phyloP scores from a whole-genome alignment of 805 yeast species.

The Saccharomycopsis oosterbeekiorum region DNA sequence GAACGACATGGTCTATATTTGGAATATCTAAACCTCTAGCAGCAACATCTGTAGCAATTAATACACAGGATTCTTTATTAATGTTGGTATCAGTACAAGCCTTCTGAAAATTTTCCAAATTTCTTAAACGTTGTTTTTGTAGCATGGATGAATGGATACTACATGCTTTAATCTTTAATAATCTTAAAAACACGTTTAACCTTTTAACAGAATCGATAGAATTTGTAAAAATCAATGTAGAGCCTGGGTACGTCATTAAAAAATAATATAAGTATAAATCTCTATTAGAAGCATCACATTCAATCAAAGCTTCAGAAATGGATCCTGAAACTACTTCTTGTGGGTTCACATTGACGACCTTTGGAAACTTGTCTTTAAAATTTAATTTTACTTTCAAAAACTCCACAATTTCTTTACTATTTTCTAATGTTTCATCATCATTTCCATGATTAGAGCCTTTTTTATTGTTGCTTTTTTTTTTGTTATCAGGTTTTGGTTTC shows the following conservation, averaged over 20 bases:
- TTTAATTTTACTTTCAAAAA: conserved; percentile 60
- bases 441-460: conserved; percentile 19
- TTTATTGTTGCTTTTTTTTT: conserved; percentile 18
- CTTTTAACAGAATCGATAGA: conserved; percentile 93
- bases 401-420: conserved; percentile 50
- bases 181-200: conserved; percentile 62
- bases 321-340: conserved; percentile 64
- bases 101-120: conserved; percentile 69
- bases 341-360: conserved; percentile 78
- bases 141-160: conserved; percentile 90
- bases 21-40: conserved; percentile 96
- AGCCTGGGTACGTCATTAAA: conserved; percentile 74
- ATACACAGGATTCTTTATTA: conserved; percentile 42
- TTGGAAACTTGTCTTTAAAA: conserved; percentile 59
- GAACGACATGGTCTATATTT: conserved; percentile 85
- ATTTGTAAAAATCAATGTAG: conserved; percentile 85
- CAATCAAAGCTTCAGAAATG: conserved; percentile 78
- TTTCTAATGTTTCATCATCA: conserved; percentile 31
- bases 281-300: conserved; percentile 75
- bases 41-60: conserved; percentile 94
- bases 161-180: conserved; percentile 56
- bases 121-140: conserved; percentile 83
- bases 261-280: conserved; percentile 87
- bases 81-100: conserved; percentile 30
- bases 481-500: conserved; percentile 21